These are phyloP conservation scores for Rhizopogon vesiculosus DNA, from an alignment of 768 basidiomycete species.

Conservation along the genomic window DNA sequence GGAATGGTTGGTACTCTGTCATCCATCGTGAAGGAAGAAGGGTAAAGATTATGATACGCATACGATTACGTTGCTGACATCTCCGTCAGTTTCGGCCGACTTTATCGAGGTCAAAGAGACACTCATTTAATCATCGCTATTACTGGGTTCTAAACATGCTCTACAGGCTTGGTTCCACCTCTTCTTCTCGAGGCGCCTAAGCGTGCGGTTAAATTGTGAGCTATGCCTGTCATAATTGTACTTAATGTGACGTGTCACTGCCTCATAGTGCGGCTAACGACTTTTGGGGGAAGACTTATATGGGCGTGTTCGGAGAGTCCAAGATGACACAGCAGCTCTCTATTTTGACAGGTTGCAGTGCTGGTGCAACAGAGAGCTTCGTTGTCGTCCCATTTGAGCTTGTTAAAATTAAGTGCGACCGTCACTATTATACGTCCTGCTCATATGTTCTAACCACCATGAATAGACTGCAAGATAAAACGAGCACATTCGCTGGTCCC, in stretches of 20 bases:
- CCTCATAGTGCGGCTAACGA: conserved; percentile 74
- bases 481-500: conserved; percentile 85
- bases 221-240: conserved; percentile 3
- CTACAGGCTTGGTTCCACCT: conserved; percentile 85
- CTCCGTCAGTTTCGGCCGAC: conserved; percentile 55
- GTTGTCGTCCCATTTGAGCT: conserved; percentile 97
- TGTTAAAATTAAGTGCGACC: conserved; percentile 74
- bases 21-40: conserved; percentile 85
- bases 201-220: conserved; percentile 92
- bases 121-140: neutral
- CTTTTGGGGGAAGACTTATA: conserved; percentile 88
- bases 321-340: conserved; percentile 92
- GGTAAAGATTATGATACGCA: conserved; percentile 46
- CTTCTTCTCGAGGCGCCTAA: conserved; percentile 96
- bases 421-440: conserved; percentile 15
- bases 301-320: conserved; percentile 54
- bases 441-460: neutral
- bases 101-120: conserved; percentile 72
- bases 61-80: conserved; percentile 11
- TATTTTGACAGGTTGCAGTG: conserved; percentile 85
- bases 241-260: neutral
- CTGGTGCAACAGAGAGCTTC: conserved; percentile 94
- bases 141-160: neutral
- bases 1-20: conserved; percentile 82
- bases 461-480: conserved; percentile 83